Conservation (phyloP, 768 basidiomycete genomes). For the Melanogaster broomeanus region DNA sequence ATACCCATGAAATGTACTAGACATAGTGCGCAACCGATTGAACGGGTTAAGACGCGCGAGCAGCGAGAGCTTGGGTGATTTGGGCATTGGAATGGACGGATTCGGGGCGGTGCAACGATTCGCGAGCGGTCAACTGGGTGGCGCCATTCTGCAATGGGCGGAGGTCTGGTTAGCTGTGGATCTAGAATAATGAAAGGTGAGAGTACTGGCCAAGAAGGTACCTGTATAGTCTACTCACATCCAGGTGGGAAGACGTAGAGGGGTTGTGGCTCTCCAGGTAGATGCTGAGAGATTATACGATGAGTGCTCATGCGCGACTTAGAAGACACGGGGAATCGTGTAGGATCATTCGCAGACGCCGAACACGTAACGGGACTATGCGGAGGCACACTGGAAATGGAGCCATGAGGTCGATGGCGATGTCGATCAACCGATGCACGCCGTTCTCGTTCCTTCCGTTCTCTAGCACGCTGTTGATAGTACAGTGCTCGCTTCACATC, state of each 20-base stretch:
- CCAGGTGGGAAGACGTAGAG: background rate
- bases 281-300: background rate
- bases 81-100: constrained; percentile 1
- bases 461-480: background rate
- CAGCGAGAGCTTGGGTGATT: background rate
- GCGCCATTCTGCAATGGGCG: background rate
- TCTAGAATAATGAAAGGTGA: constrained; percentile 6
- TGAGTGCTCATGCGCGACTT: background rate
- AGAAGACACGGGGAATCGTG: background rate
- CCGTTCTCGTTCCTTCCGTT: constrained; percentile 3
- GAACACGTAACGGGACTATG: background rate
- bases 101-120: background rate
- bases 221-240: constrained; percentile 3
- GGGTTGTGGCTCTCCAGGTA: background rate
- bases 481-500: background rate
- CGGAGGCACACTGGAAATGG: background rate
- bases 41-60: constrained; percentile 15
- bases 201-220: background rate
- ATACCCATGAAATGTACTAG: background rate
- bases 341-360: background rate
- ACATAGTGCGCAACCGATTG: background rate
- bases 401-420: background rate
- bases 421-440: background rate
- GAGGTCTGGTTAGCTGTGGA: background rate
- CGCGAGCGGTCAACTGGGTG: background rate